Conservation (phyloP, 352 stramenopile genomes). For the Peronospora belbahrii region DNA sequence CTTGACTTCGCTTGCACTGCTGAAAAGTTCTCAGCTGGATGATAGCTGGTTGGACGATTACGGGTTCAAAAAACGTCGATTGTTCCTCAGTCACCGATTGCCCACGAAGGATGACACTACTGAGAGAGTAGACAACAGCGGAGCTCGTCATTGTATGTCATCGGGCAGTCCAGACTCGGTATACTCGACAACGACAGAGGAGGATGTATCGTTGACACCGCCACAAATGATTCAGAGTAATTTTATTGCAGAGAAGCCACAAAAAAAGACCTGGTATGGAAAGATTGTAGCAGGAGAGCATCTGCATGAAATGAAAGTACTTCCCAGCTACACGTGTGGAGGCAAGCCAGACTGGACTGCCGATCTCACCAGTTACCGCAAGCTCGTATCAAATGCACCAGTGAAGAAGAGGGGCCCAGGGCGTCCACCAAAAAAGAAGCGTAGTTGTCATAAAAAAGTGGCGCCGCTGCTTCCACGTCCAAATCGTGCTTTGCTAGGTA, state of each 20-base stretch:
- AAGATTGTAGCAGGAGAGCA: slow-evolving; percentile 39
- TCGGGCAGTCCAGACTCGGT: slow-evolving; percentile 44
- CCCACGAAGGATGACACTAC: background rate
- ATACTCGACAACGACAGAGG: slow-evolving; percentile 45
- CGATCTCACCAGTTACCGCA: slow-evolving; percentile 21
- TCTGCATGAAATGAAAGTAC: slow-evolving; percentile 36
- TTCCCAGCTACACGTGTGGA: slow-evolving; percentile 60
- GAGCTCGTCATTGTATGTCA: slow-evolving; percentile 2
- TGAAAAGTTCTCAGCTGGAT: slow-evolving; percentile 69
- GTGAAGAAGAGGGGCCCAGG: slow-evolving; percentile 16
- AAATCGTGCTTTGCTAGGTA: slow-evolving; percentile 8
- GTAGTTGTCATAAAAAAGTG: slow-evolving; percentile 12
- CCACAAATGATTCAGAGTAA: slow-evolving; percentile 6
- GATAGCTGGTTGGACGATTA: slow-evolving; percentile 55
- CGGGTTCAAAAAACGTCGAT: slow-evolving; percentile 49
- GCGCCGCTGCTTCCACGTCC: background rate
- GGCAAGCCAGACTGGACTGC: slow-evolving; percentile 51
- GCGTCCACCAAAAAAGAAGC: slow-evolving; percentile 19
- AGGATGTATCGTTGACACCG: slow-evolving; percentile 25
- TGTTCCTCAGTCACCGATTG: slow-evolving; percentile 52
- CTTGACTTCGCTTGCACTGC: slow-evolving; percentile 60
- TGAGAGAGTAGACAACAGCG: slow-evolving; percentile 1
- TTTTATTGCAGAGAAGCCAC: slow-evolving; percentile 7
- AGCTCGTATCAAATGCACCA: background rate
- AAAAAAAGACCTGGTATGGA: slow-evolving; percentile 45